Evolutionary conservation across 306 rosid genomes (phyloP), one percentile per base, ranked within the genome.

Genomic region (Acmispon strigosus): DNA sequence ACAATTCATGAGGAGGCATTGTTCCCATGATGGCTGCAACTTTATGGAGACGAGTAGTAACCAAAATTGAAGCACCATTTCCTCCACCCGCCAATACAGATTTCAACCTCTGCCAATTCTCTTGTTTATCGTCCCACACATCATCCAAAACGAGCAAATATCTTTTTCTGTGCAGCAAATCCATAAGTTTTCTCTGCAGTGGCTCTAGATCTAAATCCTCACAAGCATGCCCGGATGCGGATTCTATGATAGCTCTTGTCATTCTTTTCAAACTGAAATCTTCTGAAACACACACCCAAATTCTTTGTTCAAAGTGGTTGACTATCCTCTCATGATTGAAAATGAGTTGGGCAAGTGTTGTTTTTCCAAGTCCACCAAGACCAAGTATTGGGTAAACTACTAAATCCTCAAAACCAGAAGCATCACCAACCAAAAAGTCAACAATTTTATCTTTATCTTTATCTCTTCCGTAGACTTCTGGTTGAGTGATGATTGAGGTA

Each of bases 131-230:
- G 2, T 52, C 24, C 78, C 78, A 73, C 2, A 62, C 78, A 2
- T 73, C 78, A 4, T 73, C 78, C 37, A 73, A 18, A 53, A 62
- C 71, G 0, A 73, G 56, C 34, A 73, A 62, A 41, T 51, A 73
- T 6, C 36, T 39, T 73, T 62, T 62, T 16, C 64, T 2, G 1
- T 41, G 20, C 0, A 73, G 20, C 7, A 50, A 0, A 14, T 51
- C 47, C 0, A 0, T n/a, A 52, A 73, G 64, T 41, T 6, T 24
- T 29, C 22, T 51, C 7, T 39, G 64, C 6, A 73, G 24, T 0
- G 72, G 62, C 3, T 73, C 78, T 22, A 62, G 34, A 62, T 71
- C 59, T 0, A 71, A 8, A 24, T 71, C 58, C 6, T 6, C 67
- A 27, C 76, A 71, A 4, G 59, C 15, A 4, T 9, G 0, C 2